Percentiles rank a stretch among this genome's conserved stretches.
Conservation (phyloP, 2,329 filamentous ascomycete genomes). For the Pseudogymnoascus sp. region DNA sequence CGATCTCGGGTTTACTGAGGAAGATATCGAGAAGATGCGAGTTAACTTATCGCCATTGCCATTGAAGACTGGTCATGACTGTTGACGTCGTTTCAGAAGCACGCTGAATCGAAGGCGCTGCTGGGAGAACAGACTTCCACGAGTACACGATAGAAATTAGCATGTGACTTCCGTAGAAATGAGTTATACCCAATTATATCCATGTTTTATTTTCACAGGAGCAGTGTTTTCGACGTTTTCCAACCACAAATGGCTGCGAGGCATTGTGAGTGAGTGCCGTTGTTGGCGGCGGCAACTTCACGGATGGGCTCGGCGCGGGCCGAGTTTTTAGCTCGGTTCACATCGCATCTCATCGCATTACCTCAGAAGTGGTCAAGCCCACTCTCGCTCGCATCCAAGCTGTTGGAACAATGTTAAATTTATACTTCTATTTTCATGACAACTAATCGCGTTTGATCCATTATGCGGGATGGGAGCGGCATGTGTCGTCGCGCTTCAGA, state of each 20-base stretch:
- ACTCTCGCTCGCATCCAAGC: neutral
- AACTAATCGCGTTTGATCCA: neutral
- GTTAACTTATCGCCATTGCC: constrained; percentile 32
- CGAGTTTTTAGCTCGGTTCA: neutral
- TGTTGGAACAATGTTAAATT: neutral
- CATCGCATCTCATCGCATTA: neutral
- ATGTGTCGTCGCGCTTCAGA: neutral
- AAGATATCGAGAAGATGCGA: constrained; percentile 41
- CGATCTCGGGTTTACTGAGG: constrained; percentile 38
- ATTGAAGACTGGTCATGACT: neutral
- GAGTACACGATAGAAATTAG: neutral
- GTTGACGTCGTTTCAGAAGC: neutral
- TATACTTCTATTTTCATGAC: neutral
- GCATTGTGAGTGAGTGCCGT: neutral
- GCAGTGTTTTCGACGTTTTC: neutral
- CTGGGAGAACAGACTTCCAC: neutral
- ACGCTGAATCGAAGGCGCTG: neutral
- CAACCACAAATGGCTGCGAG: neutral
- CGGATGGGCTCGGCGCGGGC: neutral
- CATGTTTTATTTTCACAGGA: neutral
- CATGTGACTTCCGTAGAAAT: neutral
- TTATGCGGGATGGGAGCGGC: neutral
- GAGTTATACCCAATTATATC: neutral
- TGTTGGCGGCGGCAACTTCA: neutral
- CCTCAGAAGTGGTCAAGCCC: neutral